Evolutionary conservation across 1,284 basidiomycete genomes (phyloP).

Genomic region (Microbotryomycetes sp.): DNA sequence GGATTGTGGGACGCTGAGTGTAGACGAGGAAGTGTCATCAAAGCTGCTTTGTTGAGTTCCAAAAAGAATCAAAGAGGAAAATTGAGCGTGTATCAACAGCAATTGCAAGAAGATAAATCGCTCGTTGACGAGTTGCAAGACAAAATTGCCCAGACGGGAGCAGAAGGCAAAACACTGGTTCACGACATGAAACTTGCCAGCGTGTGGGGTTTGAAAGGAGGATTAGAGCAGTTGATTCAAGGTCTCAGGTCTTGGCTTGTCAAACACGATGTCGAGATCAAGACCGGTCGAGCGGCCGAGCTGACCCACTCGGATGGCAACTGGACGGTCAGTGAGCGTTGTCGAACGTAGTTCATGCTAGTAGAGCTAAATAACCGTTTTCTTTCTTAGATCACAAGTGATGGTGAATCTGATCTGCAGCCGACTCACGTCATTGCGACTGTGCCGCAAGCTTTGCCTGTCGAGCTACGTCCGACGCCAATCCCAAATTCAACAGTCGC

Average conservation of each 20-base stretch:
- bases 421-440: constrained; percentile 35
- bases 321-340: constrained; percentile 3
- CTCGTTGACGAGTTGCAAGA: constrained; percentile 47
- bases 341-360: too few species aligned
- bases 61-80: constrained; percentile 22
- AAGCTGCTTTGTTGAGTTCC: constrained; percentile 49
- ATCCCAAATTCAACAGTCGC: constrained; percentile 54
- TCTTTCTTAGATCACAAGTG: constrained; percentile 47
- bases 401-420: constrained; percentile 38
- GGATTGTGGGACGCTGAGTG: constrained; percentile 58
- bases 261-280: constrained; percentile 41
- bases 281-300: constrained; percentile 20
- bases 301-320: background rate
- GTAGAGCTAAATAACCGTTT: too few species aligned
- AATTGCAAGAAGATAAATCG: constrained; percentile 27
- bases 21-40: constrained; percentile 61
- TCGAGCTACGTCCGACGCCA: constrained; percentile 48
- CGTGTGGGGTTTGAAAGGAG: constrained; percentile 73
- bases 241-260: constrained; percentile 51
- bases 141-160: constrained; percentile 37
- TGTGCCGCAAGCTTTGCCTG: constrained; percentile 36
- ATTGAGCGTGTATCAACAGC: constrained; percentile 18
- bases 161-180: constrained; percentile 48
- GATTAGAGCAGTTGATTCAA: constrained; percentile 62
- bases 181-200: constrained; percentile 56